Percentiles rank a stretch among this genome's conserved stretches.
Conservation (phyloP, 192 early-diverging fungal genomes). For the Gryganskiella cystojenkinii region DNA sequence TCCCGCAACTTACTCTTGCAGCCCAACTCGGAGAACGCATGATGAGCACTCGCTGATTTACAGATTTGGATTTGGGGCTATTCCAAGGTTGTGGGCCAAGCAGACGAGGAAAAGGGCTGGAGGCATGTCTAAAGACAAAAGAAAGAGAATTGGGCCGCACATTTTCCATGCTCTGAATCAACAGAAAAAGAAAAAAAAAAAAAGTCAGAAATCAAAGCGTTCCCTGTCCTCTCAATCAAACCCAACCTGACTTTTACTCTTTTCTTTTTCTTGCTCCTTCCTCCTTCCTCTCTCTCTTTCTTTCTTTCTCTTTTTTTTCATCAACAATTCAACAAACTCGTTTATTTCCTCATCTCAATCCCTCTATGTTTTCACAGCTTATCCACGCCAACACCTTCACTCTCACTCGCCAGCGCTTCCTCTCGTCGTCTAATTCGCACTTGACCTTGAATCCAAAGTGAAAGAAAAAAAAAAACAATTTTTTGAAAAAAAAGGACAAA, state of each 20-base stretch:
- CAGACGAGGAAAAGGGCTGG: no score
- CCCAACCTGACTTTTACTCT: neutral
- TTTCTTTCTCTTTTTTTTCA: neutral
- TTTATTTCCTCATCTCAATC: slow-evolving; percentile 13
- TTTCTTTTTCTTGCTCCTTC: neutral
- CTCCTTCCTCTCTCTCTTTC: neutral
- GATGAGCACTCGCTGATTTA: no score
- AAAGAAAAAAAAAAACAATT: neutral
- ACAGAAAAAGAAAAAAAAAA: slow-evolving; percentile 4
- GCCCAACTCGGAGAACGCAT: no score
- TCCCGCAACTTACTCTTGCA: no score
- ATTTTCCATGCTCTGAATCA: no score
- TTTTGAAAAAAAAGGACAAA: neutral
- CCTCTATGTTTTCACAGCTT: neutral
- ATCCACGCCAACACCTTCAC: slow-evolving; percentile 1
- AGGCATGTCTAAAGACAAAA: no score
- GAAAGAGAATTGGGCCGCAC: no score
- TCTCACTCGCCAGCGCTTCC: neutral
- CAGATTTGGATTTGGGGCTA: no score
- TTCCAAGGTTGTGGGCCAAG: no score
- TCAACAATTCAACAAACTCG: neutral
- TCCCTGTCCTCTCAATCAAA: neutral
- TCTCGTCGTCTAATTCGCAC: slow-evolving; percentile 4
- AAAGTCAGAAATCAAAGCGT: neutral
- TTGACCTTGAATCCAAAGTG: slow-evolving; percentile 14